Evolutionary conservation across 2,329 filamentous ascomycete species (phyloP).

Genomic region (Periconia sp.): DNA sequence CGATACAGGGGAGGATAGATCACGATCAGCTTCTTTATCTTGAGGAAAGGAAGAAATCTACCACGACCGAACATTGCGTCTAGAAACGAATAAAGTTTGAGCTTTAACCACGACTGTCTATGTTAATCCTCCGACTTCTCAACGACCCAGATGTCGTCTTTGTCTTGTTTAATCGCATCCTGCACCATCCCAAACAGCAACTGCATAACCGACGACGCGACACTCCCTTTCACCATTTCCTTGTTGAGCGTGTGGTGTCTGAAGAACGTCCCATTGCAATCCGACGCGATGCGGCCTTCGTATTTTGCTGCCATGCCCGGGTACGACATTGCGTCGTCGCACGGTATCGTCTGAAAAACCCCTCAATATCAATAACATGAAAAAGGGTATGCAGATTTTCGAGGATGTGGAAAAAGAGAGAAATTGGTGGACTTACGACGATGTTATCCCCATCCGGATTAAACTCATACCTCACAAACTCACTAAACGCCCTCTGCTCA

Average conservation of each 20-base stretch:
- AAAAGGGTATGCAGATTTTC: too few species aligned
- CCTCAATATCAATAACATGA: background rate
- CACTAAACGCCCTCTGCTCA: conserved; percentile 37
- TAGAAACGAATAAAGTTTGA: too few species aligned
- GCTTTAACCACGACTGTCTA: too few species aligned
- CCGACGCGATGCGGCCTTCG: conserved; percentile 14
- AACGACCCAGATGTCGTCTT: conserved; percentile 3
- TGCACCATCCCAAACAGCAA: conserved; percentile 13
- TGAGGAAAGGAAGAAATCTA: too few species aligned
- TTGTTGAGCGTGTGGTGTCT: conserved; percentile 30
- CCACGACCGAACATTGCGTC: too few species aligned
- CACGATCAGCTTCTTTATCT: too few species aligned
- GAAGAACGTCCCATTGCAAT: conserved; percentile 33
- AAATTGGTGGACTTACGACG: conserved; percentile 14
- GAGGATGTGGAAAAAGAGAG: too few species aligned
- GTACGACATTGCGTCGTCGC: conserved; percentile 39
- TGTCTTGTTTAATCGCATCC: conserved; percentile 1
- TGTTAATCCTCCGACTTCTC: background rate
- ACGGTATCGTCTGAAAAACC: conserved; percentile 27
- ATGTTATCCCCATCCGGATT: conserved; percentile 26
- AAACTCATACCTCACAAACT: conserved; percentile 39
- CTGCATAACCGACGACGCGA: conserved; percentile 12
- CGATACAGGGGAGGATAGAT: background rate
- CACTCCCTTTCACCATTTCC: conserved; percentile 11
- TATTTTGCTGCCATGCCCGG: conserved; percentile 23